phyloP scores from a whole-genome alignment of 176 grass and related monocot genomes.

The Triticum monococcum region DNA sequence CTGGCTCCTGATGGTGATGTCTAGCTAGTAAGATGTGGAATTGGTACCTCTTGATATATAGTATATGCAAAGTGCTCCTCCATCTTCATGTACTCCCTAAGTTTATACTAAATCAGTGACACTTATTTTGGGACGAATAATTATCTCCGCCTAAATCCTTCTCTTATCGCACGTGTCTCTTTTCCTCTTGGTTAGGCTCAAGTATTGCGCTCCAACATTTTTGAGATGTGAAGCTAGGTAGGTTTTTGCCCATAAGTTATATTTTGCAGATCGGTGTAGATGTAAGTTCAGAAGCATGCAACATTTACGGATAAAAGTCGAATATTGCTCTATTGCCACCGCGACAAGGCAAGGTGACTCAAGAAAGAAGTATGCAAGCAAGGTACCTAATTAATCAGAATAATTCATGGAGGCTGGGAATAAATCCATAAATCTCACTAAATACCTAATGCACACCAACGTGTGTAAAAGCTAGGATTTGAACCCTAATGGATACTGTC shows the following conservation, averaged over 20 bases:
- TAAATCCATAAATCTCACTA: neutral
- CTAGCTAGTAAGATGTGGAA: slow-evolving; percentile 16
- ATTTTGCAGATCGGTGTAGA: neutral
- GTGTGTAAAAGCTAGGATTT: neutral
- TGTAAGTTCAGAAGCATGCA: neutral
- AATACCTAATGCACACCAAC: neutral
- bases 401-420: no score
- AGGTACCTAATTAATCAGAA: no score
- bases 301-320: neutral
- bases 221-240: neutral
- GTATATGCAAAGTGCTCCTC: neutral
- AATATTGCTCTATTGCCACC: neutral
- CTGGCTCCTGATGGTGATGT: slow-evolving; percentile 23
- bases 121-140: no score
- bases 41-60: neutral
- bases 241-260: neutral
- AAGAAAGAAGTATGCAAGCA: neutral
- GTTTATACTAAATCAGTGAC: no score
- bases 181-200: neutral
- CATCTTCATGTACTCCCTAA: neutral
- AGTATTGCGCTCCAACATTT: neutral
- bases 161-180: neutral
- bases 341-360: neutral
- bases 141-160: neutral
- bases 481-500: no score